Conservation (phyloP, 345 rosid genomes). For the Kernera saxatilis region DNA sequence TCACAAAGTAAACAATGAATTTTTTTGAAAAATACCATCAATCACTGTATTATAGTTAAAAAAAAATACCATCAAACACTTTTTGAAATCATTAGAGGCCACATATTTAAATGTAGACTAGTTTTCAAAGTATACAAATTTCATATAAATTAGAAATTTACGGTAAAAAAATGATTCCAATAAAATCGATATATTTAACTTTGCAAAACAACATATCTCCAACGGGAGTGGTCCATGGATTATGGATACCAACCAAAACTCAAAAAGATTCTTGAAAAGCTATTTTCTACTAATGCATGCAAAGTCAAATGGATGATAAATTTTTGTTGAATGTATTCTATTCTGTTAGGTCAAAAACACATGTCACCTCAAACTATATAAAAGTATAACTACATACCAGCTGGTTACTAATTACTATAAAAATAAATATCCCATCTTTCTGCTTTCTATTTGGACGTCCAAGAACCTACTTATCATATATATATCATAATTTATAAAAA, state of each 20-base stretch:
- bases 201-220: not conserved
- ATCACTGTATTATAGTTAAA: no score
- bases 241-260: constrained; percentile 12
- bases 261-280: constrained; percentile 12
- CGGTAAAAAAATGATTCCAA: no score
- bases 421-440: not conserved
- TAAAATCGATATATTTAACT: not conserved
- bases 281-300: constrained; percentile 25
- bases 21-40: no score
- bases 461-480: constrained; percentile 9
- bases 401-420: constrained; percentile 19
- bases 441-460: constrained; percentile 4
- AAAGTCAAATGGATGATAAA: constrained; percentile 34
- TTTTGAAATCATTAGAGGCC: no score
- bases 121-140: not conserved
- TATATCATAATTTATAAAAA: no score
- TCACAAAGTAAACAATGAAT: not conserved
- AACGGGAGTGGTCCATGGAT: constrained; percentile 16
- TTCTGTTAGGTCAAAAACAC: constrained; percentile 31
- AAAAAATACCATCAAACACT: no score
- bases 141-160: no score
- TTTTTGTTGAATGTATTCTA: constrained; percentile 30
- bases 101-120: not conserved
- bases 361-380: constrained; percentile 33
- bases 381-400: constrained; percentile 26